Conservation (phyloP, 2,329 filamentous ascomycete species). For the Diplodia mutila region DNA sequence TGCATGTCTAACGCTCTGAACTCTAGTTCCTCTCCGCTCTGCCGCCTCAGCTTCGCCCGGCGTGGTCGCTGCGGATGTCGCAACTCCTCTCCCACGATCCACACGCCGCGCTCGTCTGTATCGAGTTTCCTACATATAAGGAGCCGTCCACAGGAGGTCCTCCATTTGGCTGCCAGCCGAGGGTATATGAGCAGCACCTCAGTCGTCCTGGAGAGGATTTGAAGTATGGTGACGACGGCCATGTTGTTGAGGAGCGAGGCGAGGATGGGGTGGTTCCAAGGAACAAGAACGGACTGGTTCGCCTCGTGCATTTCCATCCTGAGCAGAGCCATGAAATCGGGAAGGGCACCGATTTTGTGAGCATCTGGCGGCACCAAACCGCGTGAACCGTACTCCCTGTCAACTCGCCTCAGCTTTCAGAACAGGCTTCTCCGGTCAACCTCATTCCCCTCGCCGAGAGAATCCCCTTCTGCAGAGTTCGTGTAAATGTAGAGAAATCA, state of each 20-base stretch:
- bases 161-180: slow-evolving; percentile 70
- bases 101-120: slow-evolving; percentile 60
- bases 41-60: slow-evolving; percentile 56
- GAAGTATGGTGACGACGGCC: slow-evolving; percentile 60
- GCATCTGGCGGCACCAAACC: slow-evolving; percentile 49
- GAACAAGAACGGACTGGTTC: slow-evolving; percentile 46
- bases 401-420: background rate
- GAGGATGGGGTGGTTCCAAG: slow-evolving; percentile 32
- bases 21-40: slow-evolving; percentile 65
- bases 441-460: background rate
- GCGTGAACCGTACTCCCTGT: background rate
- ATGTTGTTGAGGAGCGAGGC: slow-evolving; percentile 54
- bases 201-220: slow-evolving; percentile 69
- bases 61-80: slow-evolving; percentile 61
- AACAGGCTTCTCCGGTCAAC: background rate
- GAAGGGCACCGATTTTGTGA: slow-evolving; percentile 54
- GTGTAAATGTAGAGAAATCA: background rate
- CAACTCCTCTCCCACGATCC: slow-evolving; percentile 53
- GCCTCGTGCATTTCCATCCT: slow-evolving; percentile 60
- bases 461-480: background rate
- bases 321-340: slow-evolving; percentile 60
- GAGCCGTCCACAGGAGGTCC: slow-evolving; percentile 67
- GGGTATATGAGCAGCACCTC: slow-evolving; percentile 73
- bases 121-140: slow-evolving; percentile 81
- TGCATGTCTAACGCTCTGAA: background rate